phyloP scores from a whole-genome alignment of 148 eudicot genomes.

The Silene uniflora region DNA sequence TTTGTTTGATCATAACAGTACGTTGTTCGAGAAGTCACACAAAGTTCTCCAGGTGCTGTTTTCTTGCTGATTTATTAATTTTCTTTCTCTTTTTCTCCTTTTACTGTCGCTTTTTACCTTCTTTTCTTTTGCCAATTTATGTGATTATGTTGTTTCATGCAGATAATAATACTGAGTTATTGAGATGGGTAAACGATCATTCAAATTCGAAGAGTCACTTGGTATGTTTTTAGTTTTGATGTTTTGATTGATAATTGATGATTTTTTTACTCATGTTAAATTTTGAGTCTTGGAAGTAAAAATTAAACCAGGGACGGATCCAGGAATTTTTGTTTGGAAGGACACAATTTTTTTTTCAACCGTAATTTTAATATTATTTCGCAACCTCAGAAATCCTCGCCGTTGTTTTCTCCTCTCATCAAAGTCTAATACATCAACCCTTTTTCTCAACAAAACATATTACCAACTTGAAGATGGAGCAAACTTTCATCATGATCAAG shows the following conservation, averaged over 20 bases:
- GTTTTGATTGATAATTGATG: neutral
- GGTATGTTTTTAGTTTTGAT: constrained; percentile 24
- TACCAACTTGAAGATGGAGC: no score
- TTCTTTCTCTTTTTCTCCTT: neutral
- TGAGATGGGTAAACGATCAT: constrained; percentile 34
- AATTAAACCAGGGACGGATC: no score
- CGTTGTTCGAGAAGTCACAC: neutral
- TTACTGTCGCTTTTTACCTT: neutral
- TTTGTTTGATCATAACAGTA: neutral
- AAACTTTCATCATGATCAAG: no score
- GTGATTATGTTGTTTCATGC: neutral
- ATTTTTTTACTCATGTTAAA: no score
- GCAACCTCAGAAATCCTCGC: no score
- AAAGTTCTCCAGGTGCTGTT: neutral
- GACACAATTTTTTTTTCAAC: no score
- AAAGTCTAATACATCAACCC: no score
- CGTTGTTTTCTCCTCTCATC: no score
- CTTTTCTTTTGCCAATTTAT: neutral
- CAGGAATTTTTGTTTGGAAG: no score
- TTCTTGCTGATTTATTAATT: neutral
- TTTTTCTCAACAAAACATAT: no score
- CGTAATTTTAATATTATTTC: no score
- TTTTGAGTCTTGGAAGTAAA: no score
- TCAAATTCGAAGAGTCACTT: constrained; percentile 32
- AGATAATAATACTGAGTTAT: constrained; percentile 11